Percentiles rank a stretch among this genome's conserved stretches.
phyloP scores from a whole-genome alignment of 2,329 filamentous ascomycete species.

The Cladosporium sp. region DNA sequence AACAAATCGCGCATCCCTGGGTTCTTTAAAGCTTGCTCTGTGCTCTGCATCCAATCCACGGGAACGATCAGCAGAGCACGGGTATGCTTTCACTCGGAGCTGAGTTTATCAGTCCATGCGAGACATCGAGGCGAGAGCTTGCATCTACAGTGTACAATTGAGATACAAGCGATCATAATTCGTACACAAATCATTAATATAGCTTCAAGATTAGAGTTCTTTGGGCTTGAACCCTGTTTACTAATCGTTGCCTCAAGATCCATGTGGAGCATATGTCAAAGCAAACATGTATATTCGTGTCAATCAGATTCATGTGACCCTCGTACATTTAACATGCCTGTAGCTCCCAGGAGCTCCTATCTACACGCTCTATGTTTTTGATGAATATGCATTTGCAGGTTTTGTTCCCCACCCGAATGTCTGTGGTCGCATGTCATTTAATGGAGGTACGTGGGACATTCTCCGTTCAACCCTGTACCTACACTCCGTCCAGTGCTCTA shows the following conservation, averaged over 20 bases:
- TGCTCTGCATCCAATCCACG: not conserved
- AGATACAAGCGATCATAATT: not conserved
- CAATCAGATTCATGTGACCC: not conserved
- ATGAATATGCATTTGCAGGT: too few relatives aligned
- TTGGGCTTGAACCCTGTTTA: not conserved
- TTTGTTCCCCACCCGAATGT: too few relatives aligned
- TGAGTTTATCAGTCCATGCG: not conserved
- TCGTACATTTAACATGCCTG: not conserved
- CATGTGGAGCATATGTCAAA: not conserved
- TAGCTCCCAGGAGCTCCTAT: too few relatives aligned
- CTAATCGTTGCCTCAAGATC: not conserved
- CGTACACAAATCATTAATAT: not conserved
- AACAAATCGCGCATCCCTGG: constrained; percentile 5
- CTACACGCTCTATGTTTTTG: too few relatives aligned
- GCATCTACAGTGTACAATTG: not conserved
- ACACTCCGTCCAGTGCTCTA: too few relatives aligned
- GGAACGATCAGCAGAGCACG: not conserved
- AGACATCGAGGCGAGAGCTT: not conserved
- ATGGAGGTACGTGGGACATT: too few relatives aligned
- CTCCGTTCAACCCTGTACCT: too few relatives aligned
- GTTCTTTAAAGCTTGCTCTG: not conserved
- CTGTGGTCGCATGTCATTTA: too few relatives aligned
- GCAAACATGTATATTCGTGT: not conserved
- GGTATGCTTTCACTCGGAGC: not conserved
- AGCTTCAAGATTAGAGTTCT: not conserved